Evolutionary conservation across 2,329 filamentous ascomycete species (phyloP).

Genomic region (Trichoderma asperellum): DNA sequence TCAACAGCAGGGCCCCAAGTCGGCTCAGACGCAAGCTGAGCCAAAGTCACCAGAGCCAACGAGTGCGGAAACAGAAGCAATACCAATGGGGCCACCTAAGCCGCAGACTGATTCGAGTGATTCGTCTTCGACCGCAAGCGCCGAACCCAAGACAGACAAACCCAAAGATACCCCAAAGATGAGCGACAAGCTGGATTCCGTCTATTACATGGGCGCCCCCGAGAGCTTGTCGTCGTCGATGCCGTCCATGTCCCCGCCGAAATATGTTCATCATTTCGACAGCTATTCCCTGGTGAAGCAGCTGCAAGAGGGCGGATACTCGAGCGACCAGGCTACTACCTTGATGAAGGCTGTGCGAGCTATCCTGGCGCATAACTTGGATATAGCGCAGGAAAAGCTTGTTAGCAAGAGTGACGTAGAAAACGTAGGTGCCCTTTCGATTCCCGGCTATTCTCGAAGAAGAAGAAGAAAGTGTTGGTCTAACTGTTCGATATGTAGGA

Average conservation of each 20-base stretch:
- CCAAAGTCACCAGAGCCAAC: not conserved
- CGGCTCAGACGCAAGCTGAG: not conserved
- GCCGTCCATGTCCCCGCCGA: conserved; percentile 72
- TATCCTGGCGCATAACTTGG: conserved; percentile 77
- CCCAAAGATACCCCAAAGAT: not conserved
- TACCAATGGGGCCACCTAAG: not conserved
- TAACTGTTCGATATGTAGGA: conserved; percentile 52
- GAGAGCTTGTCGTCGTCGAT: conserved; percentile 51
- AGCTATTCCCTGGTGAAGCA: conserved; percentile 86
- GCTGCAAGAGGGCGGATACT: conserved; percentile 75
- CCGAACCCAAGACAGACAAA: conserved; percentile 3
- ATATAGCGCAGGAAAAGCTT: conserved; percentile 76
- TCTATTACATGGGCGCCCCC: conserved; percentile 52
- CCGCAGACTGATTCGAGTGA: conserved; percentile 6
- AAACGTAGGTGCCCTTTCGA: conserved; percentile 55
- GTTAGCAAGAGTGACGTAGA: conserved; percentile 92
- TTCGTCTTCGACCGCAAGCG: not conserved
- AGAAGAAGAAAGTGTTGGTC: not conserved
- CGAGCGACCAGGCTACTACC: conserved; percentile 73
- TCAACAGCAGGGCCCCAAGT: conserved; percentile 2
- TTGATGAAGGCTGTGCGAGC: conserved; percentile 90
- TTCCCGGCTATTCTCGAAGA: not conserved
- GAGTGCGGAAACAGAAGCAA: not conserved
- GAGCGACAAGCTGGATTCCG: conserved; percentile 50
- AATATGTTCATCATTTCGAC: conserved; percentile 95